Conservation (phyloP, 345 rosid genomes). For the Conringia planisiliqua region DNA sequence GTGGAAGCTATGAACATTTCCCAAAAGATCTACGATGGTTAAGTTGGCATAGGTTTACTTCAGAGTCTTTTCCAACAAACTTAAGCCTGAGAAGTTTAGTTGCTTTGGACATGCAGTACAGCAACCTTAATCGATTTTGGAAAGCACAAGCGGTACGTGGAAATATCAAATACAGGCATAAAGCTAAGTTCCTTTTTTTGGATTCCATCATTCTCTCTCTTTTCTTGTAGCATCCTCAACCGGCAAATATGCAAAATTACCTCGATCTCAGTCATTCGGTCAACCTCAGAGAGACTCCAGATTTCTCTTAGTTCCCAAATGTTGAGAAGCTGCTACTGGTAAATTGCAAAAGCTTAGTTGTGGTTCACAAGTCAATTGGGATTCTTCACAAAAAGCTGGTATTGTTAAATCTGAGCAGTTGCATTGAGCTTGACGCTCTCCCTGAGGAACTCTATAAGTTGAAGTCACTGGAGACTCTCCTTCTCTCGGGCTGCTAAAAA, state of each 20-base stretch:
- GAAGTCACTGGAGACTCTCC: background rate
- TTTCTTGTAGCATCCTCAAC: background rate
- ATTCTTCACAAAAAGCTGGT: background rate
- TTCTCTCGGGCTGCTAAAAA: background rate
- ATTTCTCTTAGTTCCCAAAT: background rate
- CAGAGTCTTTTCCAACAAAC: background rate
- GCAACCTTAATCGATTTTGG: background rate
- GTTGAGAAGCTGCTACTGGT: background rate
- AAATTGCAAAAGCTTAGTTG: background rate
- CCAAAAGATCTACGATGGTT: slow-evolving; percentile 4
- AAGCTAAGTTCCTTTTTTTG: background rate
- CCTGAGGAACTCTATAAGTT: background rate
- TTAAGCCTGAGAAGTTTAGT: background rate
- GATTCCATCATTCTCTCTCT: background rate
- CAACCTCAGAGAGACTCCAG: background rate
- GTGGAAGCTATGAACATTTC: background rate
- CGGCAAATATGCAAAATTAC: background rate
- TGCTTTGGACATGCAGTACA: background rate
- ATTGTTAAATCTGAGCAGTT: background rate
- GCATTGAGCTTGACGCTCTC: background rate
- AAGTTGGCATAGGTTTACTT: background rate
- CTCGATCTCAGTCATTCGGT: slow-evolving; percentile 1
- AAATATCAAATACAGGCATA: no score
- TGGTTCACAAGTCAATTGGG: background rate
- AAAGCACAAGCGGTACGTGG: background rate